Conservation (phyloP, 164 flowering plant species). For the Kingdonia uniflora region DNA sequence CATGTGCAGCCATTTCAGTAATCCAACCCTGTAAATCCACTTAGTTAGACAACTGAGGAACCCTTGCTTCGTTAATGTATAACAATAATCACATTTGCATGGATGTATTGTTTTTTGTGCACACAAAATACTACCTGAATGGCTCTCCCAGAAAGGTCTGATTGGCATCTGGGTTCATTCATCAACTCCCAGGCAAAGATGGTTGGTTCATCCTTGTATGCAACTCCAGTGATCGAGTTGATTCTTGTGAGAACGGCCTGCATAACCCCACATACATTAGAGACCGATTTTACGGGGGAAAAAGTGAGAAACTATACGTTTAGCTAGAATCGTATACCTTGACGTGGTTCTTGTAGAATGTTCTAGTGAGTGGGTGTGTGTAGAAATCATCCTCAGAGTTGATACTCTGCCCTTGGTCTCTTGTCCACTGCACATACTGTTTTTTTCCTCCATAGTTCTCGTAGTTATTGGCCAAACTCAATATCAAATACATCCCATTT, state of each 20-base stretch:
- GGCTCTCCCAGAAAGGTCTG: conserved; percentile 64
- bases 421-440: conserved; percentile 79
- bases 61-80: no score
- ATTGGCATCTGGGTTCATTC: conserved; percentile 38
- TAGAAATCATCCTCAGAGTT: background rate
- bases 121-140: conserved; percentile 39
- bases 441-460: conserved; percentile 69
- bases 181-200: background rate
- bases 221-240: conserved; percentile 78
- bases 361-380: no score
- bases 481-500: conserved; percentile 54
- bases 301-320: background rate
- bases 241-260: conserved; percentile 44
- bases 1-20: conserved; percentile 11
- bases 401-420: conserved; percentile 44
- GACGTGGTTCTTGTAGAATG: conserved; percentile 38
- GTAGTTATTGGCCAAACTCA: conserved; percentile 69
- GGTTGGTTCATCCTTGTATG: conserved; percentile 61
- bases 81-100: no score
- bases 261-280: conserved; percentile 39
- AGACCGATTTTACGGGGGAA: conserved; percentile 39
- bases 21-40: conserved; percentile 11
- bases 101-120: no score
- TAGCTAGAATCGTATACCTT: conserved; percentile 18
- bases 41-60: no score